Base-by-base conservation (phyloP, 352 stramenopile genomes). In the Nothophytophthora sp. region DNA sequence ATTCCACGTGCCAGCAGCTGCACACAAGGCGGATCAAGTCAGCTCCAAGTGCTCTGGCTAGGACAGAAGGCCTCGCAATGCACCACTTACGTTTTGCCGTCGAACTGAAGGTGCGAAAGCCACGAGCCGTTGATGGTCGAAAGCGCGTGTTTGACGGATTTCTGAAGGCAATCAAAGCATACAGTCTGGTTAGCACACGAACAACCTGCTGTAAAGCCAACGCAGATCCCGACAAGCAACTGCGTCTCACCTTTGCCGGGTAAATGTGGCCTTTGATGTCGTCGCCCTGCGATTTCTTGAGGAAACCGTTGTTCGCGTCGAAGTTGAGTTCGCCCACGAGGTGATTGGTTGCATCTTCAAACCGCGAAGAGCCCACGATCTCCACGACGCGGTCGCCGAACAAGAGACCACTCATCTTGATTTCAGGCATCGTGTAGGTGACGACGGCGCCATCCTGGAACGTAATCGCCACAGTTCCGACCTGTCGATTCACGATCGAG, bases 331-430 rank as follows among this genome's bases (percentile, higher is more conserved):
- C 76, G 2, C 69, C 76, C 9, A 66, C 49, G 5, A 92, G 70
- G 3, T 60, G 37, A 27, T 84, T 67, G 7, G 37, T 23, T 0
- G 45, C 27, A 57, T 92, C 78, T 12, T 74, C 62, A 23, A 92
- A 90, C 18, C 63, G 71, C 19, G 69, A 73, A 1, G 60, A 41
- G 41, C 81, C 81, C 3, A 68, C 63, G 32, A 89, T 77, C 51
- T 90, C 81, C 12, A 92, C 79, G 19, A 88, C 67, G 5, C 78
- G 81, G 15, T 92, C 78, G 2, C 81, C 81, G 11, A 90, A 76
- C 23, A 92, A 54, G 15, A 92, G 53, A 4, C 81, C 81, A 34
- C 66, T 86, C 78, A 90, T 89, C 55, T 89, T 91, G 65, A 92
- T 86, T 53, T 92, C 76, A 13, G 81, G 78, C 46, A 90, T 63